These are phyloP conservation scores for Friedmanniomyces endolithicus DNA, from an alignment of 495 filamentous ascomycete genomes.

Conservation along the genomic window DNA sequence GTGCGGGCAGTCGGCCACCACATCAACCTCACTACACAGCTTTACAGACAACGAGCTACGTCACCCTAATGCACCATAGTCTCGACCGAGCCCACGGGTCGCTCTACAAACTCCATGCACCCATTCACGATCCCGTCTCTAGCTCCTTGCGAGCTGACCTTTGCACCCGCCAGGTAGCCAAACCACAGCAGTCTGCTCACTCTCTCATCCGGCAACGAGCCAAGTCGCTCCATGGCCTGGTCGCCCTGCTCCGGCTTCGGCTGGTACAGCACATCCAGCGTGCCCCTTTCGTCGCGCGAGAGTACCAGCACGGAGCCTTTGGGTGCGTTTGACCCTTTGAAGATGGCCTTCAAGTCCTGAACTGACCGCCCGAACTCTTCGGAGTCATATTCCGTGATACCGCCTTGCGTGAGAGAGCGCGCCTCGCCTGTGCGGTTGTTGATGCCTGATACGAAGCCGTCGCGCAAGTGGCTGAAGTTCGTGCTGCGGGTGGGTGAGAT, in stretches of 20 bases:
- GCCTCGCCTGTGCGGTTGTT: conserved; percentile 49
- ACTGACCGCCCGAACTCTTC: conserved; percentile 59
- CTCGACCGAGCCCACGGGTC: conserved; percentile 76
- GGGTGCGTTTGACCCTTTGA: conserved; percentile 58
- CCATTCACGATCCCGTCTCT: conserved; percentile 76
- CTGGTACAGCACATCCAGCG: conserved; percentile 57
- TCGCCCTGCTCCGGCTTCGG: conserved; percentile 30
- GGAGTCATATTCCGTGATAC: conserved; percentile 40
- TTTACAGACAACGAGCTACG: neutral
- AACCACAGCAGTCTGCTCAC: conserved; percentile 75
- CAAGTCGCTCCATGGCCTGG: conserved; percentile 41
- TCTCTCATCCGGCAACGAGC: conserved; percentile 62
- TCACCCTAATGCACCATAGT: conserved; percentile 43
- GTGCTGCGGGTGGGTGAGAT: conserved; percentile 80
- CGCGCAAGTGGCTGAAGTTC: conserved; percentile 80
- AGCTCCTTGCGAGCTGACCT: conserved; percentile 72
- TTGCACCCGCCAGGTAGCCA: conserved; percentile 76
- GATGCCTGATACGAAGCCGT: conserved; percentile 80
- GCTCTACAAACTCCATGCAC: conserved; percentile 72
- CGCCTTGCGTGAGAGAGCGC: conserved; percentile 9
- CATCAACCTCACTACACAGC: neutral
- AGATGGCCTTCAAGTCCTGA: conserved; percentile 61
- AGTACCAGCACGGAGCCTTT: conserved; percentile 65
- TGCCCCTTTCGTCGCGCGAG: conserved; percentile 52
- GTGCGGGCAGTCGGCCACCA: neutral